A percentile compares a stretch with the other conserved stretches of the same genome.
Conservation (phyloP, 2,329 filamentous ascomycete species). For the Hypoxylon sp. region DNA sequence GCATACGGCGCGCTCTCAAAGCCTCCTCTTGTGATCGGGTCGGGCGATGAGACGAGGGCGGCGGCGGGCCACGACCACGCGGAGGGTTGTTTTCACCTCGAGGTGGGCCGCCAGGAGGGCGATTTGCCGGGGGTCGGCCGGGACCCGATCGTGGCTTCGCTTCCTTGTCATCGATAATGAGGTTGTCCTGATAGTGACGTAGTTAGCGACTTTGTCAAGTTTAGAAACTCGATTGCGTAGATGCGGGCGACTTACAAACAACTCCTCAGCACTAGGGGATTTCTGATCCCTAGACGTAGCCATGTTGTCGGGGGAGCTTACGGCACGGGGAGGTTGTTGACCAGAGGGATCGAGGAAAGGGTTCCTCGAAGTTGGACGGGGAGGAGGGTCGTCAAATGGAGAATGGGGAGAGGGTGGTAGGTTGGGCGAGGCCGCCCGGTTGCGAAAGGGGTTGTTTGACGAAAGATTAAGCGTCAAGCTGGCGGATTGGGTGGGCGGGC, state of each 20-base stretch:
- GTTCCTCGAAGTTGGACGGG: conserved; percentile 74
- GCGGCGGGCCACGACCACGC: conserved; percentile 53
- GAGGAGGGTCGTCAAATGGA: conserved; percentile 66
- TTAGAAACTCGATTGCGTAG: background rate
- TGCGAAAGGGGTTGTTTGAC: conserved; percentile 85
- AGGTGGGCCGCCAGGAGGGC: conserved; percentile 52
- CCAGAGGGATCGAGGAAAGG: conserved; percentile 71
- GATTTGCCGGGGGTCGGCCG: conserved; percentile 48
- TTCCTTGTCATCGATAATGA: conserved; percentile 67
- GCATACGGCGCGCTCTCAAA: conserved; percentile 56
- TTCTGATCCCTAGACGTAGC: conserved; percentile 55
- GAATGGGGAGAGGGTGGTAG: conserved; percentile 56
- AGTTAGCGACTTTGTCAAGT: conserved; percentile 42
- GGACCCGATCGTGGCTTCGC: conserved; percentile 44
- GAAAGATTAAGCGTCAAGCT: conserved; percentile 72
- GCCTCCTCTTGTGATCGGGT: conserved; percentile 73
- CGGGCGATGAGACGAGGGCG: conserved; percentile 63
- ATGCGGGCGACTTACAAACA: conserved; percentile 72
- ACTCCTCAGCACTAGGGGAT: conserved; percentile 69
- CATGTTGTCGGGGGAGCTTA: conserved; percentile 59
- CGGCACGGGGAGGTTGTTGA: conserved; percentile 41
- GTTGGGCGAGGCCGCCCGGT: conserved; percentile 70
- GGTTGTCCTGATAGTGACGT: conserved; percentile 63
- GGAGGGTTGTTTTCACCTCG: conserved; percentile 59
- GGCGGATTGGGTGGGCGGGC: conserved; percentile 61